Percentiles rank a stretch among this genome's conserved stretches.
Evolutionary conservation across 164 flowering plant species (phyloP).

Genomic region (Aristolochia contorta): DNA sequence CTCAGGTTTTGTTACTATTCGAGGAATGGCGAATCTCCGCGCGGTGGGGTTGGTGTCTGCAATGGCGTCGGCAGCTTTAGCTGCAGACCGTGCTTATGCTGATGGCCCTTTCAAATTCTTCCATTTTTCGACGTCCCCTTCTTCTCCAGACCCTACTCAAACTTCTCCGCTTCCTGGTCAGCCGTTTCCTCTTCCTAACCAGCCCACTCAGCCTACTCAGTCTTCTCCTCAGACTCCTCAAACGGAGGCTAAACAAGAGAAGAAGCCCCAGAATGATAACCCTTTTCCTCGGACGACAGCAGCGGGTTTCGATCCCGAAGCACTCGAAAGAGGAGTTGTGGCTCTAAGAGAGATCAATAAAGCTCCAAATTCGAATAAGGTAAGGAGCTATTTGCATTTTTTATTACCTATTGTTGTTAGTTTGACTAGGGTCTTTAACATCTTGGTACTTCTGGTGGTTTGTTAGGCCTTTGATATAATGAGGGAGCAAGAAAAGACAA

Average conservation of each 20-base stretch:
- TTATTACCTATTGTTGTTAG: background rate
- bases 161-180: conserved; percentile 16
- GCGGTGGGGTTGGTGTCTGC: conserved; percentile 54
- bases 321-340: conserved; percentile 67
- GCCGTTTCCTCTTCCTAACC: conserved; percentile 18
- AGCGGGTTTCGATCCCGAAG: conserved; percentile 84
- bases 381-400: conserved; percentile 2
- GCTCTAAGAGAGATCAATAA: conserved; percentile 41
- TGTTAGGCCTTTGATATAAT: conserved; percentile 60
- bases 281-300: conserved; percentile 60
- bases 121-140: conserved; percentile 22
- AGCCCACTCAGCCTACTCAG: conserved; percentile 9
- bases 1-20: background rate
- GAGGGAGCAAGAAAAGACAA: conserved; percentile 83
- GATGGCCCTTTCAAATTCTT: conserved; percentile 57
- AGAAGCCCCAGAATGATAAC: conserved; percentile 50
- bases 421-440: background rate
- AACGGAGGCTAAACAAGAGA: conserved; percentile 8
- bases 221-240: conserved; percentile 1
- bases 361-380: conserved; percentile 50
- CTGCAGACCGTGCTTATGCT: conserved; percentile 36
- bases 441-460: background rate
- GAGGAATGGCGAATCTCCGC: conserved; percentile 35
- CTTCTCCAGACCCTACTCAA: background rate
- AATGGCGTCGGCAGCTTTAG: conserved; percentile 39